phyloP scores from a whole-genome alignment of 768 basidiomycete species.

The Macrocybe gigantea region DNA sequence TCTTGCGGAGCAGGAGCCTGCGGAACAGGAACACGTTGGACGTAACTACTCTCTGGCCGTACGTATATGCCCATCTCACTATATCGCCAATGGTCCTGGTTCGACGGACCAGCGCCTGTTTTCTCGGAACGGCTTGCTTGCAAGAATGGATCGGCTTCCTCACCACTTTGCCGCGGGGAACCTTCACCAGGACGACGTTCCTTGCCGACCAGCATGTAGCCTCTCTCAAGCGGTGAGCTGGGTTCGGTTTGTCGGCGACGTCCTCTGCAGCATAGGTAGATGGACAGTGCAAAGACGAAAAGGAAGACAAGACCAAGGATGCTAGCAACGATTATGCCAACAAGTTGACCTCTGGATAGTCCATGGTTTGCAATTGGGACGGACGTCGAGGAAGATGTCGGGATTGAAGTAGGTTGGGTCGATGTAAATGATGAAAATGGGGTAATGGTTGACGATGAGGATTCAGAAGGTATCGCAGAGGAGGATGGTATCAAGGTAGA shows the following conservation, averaged over 20 bases:
- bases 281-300: slow-evolving; percentile 41
- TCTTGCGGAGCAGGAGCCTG: slow-evolving; percentile 19
- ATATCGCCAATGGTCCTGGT: too few species aligned
- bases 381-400: slow-evolving; percentile 19
- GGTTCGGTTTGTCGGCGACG: slow-evolving; percentile 35
- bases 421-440: slow-evolving; percentile 15
- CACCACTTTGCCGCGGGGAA: slow-evolving; percentile 63
- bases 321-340: slow-evolving; percentile 55
- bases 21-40: slow-evolving; percentile 33
- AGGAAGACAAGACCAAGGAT: slow-evolving; percentile 56
- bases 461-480: slow-evolving; percentile 19
- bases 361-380: slow-evolving; percentile 10
- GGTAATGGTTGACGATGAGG: slow-evolving; percentile 18
- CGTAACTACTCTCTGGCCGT: slow-evolving; percentile 20
- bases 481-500: slow-evolving; percentile 25
- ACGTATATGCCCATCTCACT: slow-evolving; percentile 13
- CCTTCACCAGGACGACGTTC: slow-evolving; percentile 51
- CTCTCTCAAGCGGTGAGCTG: slow-evolving; percentile 21
- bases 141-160: slow-evolving; percentile 64
- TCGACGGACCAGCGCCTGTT: slow-evolving; percentile 3
- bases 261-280: slow-evolving; percentile 39
- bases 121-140: slow-evolving; percentile 23
- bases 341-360: slow-evolving; percentile 35
- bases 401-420: slow-evolving; percentile 21
- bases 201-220: slow-evolving; percentile 22